These are phyloP conservation scores for Metschnikowia proteae DNA, from an alignment of 805 yeast species.

Conservation along the genomic window DNA sequence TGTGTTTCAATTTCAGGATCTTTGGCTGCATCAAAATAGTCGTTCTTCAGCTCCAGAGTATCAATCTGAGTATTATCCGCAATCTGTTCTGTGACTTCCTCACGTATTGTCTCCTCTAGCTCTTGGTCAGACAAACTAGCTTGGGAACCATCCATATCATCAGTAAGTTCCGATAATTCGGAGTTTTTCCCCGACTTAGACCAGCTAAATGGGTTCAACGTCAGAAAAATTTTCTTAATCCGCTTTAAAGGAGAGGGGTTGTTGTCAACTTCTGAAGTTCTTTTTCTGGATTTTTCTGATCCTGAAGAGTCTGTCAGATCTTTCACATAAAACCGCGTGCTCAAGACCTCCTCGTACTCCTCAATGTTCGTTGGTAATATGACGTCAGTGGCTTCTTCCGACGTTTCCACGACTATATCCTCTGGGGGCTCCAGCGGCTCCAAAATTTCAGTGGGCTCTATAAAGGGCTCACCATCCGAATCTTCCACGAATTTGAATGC, in stretches of 20 bases:
- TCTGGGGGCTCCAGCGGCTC: constrained; percentile 12
- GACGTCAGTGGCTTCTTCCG: constrained; percentile 8
- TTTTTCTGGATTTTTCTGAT: constrained; percentile 2
- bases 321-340: background rate
- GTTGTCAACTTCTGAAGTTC: constrained; percentile 1
- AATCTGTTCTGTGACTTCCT: background rate
- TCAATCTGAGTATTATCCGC: background rate
- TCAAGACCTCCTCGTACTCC: constrained; percentile 10
- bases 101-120: background rate
- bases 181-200: background rate
- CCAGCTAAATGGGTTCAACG: constrained; percentile 14
- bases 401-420: constrained; percentile 7
- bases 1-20: background rate
- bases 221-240: constrained; percentile 6
- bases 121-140: background rate
- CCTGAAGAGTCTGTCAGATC: background rate
- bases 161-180: background rate
- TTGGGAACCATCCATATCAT: background rate
- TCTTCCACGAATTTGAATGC: constrained; percentile 4
- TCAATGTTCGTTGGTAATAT: constrained; percentile 11
- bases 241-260: constrained; percentile 11
- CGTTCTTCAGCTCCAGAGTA: background rate
- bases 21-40: background rate
- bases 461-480: background rate
- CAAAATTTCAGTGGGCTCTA: constrained; percentile 8